These are phyloP conservation scores for Cucurbita pepo DNA, from an alignment of 306 rosid species.

Conservation along the genomic window DNA sequence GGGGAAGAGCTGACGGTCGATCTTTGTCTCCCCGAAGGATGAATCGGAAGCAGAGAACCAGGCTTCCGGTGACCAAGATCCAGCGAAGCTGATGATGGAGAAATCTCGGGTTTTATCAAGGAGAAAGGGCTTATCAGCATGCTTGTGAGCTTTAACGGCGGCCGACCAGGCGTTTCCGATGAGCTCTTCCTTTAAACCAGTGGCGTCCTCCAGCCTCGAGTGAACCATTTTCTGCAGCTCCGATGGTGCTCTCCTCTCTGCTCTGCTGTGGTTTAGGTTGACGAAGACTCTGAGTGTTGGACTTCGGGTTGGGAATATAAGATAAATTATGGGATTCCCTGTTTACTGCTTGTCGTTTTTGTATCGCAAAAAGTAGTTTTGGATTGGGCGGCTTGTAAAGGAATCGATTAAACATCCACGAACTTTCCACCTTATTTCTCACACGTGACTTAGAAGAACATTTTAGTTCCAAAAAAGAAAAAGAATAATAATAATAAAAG, in stretches of 20 bases:
- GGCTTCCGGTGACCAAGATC: slow-evolving; percentile 22
- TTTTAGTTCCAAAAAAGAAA: too few relatives aligned
- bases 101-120: neutral
- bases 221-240: slow-evolving; percentile 15
- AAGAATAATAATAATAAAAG: too few relatives aligned
- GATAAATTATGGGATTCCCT: neutral
- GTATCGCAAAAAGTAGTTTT: neutral
- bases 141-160: slow-evolving; percentile 27
- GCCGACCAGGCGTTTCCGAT: slow-evolving; percentile 18
- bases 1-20: slow-evolving; percentile 27
- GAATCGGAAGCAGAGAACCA: slow-evolving; percentile 16
- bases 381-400: neutral
- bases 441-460: neutral
- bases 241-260: neutral
- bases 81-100: slow-evolving; percentile 36
- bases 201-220: slow-evolving; percentile 15
- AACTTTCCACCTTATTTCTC: neutral
- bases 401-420: neutral
- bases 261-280: neutral
- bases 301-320: neutral
- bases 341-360: neutral
- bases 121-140: slow-evolving; percentile 7
- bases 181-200: slow-evolving; percentile 18
- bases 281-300: neutral
- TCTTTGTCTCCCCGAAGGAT: slow-evolving; percentile 34